These are phyloP conservation scores for Termitomyces sp. DNA, from an alignment of 1,284 basidiomycete species.

Conservation along the genomic window DNA sequence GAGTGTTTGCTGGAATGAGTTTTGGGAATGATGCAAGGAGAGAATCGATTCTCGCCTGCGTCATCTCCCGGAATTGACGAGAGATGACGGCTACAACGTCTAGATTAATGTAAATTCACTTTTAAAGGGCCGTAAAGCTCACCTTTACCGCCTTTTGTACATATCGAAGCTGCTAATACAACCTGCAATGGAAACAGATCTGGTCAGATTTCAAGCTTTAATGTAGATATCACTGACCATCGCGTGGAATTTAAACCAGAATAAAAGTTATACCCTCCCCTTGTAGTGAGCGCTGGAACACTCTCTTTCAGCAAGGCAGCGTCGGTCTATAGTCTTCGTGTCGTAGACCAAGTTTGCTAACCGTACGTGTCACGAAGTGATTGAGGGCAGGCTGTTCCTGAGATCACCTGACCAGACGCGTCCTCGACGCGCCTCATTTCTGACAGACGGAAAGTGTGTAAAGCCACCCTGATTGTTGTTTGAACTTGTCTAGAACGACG, in stretches of 20 bases:
- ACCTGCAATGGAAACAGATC: slow-evolving; percentile 46
- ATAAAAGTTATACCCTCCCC: neutral
- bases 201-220: slow-evolving; percentile 1
- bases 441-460: no score
- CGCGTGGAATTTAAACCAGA: neutral
- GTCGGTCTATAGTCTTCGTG: neutral
- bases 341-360: neutral
- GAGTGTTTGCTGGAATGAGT: slow-evolving; percentile 93
- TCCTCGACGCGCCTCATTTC: neutral
- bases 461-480: no score
- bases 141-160: slow-evolving; percentile 92
- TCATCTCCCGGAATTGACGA: slow-evolving; percentile 94
- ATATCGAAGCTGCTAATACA: slow-evolving; percentile 90
- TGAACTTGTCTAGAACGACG: neutral
- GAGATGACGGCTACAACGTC: slow-evolving; percentile 82
- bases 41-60: slow-evolving; percentile 88
- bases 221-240: slow-evolving; percentile 7
- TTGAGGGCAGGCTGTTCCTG: slow-evolving; percentile 21
- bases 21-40: slow-evolving; percentile 97
- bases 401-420: slow-evolving; percentile 19
- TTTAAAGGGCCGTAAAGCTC: slow-evolving; percentile 20
- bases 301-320: neutral
- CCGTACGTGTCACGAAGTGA: slow-evolving; percentile 23
- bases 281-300: neutral
- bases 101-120: neutral